Evolutionary conservation across 75 land plant species (phyloP).

Genomic region (Picea glauca): DNA sequence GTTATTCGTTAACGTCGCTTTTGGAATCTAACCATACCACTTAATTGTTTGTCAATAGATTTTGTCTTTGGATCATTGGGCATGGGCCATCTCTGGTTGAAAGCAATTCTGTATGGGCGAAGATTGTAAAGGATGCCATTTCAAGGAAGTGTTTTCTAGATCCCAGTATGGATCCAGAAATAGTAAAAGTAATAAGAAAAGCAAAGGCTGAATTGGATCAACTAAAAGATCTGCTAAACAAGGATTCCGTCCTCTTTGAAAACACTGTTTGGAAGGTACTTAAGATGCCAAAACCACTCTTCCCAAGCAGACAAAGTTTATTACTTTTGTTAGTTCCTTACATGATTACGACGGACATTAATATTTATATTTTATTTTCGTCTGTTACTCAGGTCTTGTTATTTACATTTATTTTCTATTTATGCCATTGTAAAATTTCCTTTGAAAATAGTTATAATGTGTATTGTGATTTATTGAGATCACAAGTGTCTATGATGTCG

Average conservation of each 20-base stretch:
- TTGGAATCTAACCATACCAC: too few relatives aligned
- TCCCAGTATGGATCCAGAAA: constrained; percentile 30
- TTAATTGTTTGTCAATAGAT: constrained; percentile 18
- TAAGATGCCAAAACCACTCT: background rate
- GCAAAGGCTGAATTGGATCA: constrained; percentile 38
- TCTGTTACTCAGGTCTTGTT: too few relatives aligned
- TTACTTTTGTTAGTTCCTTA: too few relatives aligned
- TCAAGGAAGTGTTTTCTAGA: constrained; percentile 41
- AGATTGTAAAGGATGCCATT: constrained; percentile 47
- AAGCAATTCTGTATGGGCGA: constrained; percentile 52
- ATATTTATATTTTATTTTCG: too few relatives aligned
- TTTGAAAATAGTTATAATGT: too few relatives aligned
- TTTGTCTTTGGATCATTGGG: constrained; percentile 76
- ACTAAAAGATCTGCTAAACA: constrained; percentile 43
- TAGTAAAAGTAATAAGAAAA: constrained; percentile 35
- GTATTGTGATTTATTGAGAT: too few relatives aligned
- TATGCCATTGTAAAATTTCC: too few relatives aligned
- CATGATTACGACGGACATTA: too few relatives aligned
- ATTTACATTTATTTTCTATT: too few relatives aligned
- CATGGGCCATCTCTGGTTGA: constrained; percentile 36
- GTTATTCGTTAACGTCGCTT: too few relatives aligned
- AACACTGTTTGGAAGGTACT: constrained; percentile 63
- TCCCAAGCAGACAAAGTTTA: too few relatives aligned
- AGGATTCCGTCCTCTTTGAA: constrained; percentile 37
- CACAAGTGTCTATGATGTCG: too few relatives aligned